Conservation (phyloP, 2,329 filamentous ascomycete genomes). For the Aaosphaeria arxii region DNA sequence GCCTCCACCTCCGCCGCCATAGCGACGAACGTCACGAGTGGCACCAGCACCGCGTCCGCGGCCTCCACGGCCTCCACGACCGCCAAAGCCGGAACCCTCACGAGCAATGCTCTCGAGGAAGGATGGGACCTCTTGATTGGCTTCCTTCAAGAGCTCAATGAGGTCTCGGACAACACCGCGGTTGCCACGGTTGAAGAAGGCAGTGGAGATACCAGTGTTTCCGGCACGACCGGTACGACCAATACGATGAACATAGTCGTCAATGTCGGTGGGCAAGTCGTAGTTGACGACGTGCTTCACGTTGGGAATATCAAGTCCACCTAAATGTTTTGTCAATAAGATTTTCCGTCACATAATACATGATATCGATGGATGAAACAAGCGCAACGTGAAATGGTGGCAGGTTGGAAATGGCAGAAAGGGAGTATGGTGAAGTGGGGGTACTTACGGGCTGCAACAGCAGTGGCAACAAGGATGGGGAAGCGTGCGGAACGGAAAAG, state of each 20-base stretch:
- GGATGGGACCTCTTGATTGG: slow-evolving; percentile 89
- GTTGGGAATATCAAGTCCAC: slow-evolving; percentile 84
- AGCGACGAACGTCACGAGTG: slow-evolving; percentile 81
- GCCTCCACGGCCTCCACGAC: slow-evolving; percentile 57
- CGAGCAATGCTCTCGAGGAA: slow-evolving; percentile 98
- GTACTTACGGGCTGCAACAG: slow-evolving; percentile 70
- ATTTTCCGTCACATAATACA: too few species aligned
- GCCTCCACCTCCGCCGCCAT: slow-evolving; percentile 56
- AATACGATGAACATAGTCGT: slow-evolving; percentile 98
- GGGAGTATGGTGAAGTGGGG: too few species aligned
- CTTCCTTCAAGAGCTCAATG: slow-evolving; percentile 96
- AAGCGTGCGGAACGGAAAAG: slow-evolving; percentile 96
- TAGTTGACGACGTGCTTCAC: slow-evolving; percentile 99
- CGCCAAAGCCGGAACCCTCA: slow-evolving; percentile 78
- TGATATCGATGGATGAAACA: too few species aligned
- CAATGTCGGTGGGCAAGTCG: slow-evolving; percentile 96
- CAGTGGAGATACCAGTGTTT: slow-evolving; percentile 96
- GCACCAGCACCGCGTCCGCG: slow-evolving; percentile 67
- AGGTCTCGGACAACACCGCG: slow-evolving; percentile 95
- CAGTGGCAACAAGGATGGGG: slow-evolving; percentile 95
- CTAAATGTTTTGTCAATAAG: background rate
- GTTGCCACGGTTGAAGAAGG: slow-evolving; percentile 99
- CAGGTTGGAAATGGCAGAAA: too few species aligned
- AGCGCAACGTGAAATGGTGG: too few species aligned
- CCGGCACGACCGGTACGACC: slow-evolving; percentile 99